Conservation (phyloP, 2,329 filamentous ascomycete species). For the Scedosporium boydii region DNA sequence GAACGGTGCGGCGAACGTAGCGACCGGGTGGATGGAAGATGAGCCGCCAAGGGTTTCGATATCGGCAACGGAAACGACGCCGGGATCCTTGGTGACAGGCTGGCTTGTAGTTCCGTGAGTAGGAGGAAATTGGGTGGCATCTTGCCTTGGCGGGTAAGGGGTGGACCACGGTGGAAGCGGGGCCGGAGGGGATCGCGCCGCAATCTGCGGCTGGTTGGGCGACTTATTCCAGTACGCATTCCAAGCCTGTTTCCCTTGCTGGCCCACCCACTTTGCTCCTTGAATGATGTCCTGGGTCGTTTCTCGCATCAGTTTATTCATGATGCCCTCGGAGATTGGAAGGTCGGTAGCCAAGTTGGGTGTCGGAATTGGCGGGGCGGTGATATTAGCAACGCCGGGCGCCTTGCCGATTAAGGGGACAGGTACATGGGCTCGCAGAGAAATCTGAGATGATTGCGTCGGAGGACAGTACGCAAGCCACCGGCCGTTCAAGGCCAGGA, state of each 20-base stretch:
- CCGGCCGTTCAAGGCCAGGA: slow-evolving; percentile 59
- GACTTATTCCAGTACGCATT: slow-evolving; percentile 69
- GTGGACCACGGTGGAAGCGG: slow-evolving; percentile 38
- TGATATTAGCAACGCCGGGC: slow-evolving; percentile 48
- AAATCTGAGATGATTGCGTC: slow-evolving; percentile 58
- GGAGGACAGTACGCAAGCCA: slow-evolving; percentile 75
- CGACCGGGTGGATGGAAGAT: slow-evolving; percentile 49
- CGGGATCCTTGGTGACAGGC: slow-evolving; percentile 52
- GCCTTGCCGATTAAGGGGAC: slow-evolving; percentile 45
- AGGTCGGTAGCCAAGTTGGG: slow-evolving; percentile 61
- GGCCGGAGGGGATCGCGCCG: slow-evolving; percentile 31
- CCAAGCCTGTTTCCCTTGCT: slow-evolving; percentile 68
- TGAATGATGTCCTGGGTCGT: slow-evolving; percentile 71
- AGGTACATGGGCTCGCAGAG: slow-evolving; percentile 57
- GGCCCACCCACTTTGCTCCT: slow-evolving; percentile 65
- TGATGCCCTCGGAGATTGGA: slow-evolving; percentile 60
- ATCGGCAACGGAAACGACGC: slow-evolving; percentile 67
- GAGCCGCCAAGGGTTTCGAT: slow-evolving; percentile 47
- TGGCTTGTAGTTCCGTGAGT: slow-evolving; percentile 59
- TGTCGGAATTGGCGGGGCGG: slow-evolving; percentile 59
- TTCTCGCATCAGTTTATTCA: slow-evolving; percentile 70
- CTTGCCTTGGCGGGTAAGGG: slow-evolving; percentile 33
- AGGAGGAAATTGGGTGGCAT: slow-evolving; percentile 56
- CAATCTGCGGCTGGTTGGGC: slow-evolving; percentile 30
- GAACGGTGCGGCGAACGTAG: slow-evolving; percentile 61